Evolutionary conservation across 441 rosid species (phyloP).

Genomic region (Erodium chrysanthum): DNA sequence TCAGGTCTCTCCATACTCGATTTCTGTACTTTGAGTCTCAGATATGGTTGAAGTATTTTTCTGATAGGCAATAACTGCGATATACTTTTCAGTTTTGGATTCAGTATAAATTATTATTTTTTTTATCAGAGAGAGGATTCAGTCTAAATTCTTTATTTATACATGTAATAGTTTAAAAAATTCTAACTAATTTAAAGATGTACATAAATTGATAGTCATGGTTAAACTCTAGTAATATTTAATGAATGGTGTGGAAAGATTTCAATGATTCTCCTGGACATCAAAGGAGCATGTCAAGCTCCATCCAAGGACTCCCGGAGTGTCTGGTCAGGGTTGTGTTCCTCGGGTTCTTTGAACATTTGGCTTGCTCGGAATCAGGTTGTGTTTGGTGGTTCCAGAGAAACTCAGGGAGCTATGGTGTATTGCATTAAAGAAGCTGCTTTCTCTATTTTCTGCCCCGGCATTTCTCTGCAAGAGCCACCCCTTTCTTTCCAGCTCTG

Average conservation of each 20-base stretch:
- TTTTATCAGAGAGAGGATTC: too few relatives aligned
- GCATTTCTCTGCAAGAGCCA: too few relatives aligned
- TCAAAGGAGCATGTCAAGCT: not conserved
- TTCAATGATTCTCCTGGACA: not conserved
- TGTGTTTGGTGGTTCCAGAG: too few relatives aligned
- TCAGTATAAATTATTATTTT: too few relatives aligned
- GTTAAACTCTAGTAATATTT: not conserved
- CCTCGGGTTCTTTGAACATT: too few relatives aligned
- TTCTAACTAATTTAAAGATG: not conserved
- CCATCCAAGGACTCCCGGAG: too few relatives aligned
- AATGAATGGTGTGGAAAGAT: not conserved
- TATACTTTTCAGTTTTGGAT: not conserved
- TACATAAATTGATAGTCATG: not conserved
- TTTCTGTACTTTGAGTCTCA: slow-evolving; percentile 11
- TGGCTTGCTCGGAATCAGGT: too few relatives aligned
- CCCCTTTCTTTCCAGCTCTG: too few relatives aligned
- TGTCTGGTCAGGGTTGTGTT: too few relatives aligned
- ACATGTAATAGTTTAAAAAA: not conserved
- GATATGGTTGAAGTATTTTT: not conserved
- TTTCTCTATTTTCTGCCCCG: too few relatives aligned
- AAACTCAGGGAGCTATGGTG: too few relatives aligned
- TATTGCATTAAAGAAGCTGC: too few relatives aligned
- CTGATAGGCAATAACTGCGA: not conserved
- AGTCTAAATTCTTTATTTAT: not conserved
- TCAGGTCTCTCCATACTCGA: slow-evolving; percentile 48